These are phyloP conservation scores for Wakefieldia striispora DNA, from an alignment of 768 basidiomycete genomes.

Conservation along the genomic window DNA sequence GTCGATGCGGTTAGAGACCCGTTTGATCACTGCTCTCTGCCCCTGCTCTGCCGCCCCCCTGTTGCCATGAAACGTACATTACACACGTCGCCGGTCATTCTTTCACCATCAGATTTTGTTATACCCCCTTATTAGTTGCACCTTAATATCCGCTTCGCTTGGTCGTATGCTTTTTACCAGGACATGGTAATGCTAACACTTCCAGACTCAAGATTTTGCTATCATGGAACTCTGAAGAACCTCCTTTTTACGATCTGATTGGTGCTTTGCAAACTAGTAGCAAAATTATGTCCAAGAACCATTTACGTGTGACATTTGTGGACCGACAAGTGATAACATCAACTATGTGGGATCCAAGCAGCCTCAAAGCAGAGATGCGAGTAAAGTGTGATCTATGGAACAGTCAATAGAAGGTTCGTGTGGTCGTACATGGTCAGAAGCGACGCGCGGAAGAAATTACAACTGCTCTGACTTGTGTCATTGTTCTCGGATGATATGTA, in stretches of 20 bases:
- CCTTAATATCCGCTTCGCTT: slow-evolving; percentile 36
- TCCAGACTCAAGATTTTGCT: slow-evolving; percentile 25
- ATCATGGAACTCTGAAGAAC: slow-evolving; percentile 24
- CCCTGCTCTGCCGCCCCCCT: slow-evolving; percentile 16
- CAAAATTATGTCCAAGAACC: slow-evolving; percentile 16
- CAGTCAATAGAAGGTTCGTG: background rate
- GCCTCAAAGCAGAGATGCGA: background rate
- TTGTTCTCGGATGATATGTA: too few relatives aligned
- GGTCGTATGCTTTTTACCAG: slow-evolving; percentile 33
- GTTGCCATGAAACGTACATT: slow-evolving; percentile 26
- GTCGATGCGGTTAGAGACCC: slow-evolving; percentile 61
- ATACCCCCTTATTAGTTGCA: slow-evolving; percentile 35
- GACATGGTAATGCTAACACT: slow-evolving; percentile 29
- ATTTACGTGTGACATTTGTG: slow-evolving; percentile 7
- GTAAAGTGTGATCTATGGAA: background rate
- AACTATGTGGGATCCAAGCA: too few relatives aligned
- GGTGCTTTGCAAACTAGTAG: slow-evolving; percentile 31
- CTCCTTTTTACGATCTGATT: slow-evolving; percentile 27
- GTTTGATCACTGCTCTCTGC: slow-evolving; percentile 10
- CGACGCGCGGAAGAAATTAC: background rate
- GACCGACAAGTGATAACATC: background rate
- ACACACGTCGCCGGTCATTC: slow-evolving; percentile 34
- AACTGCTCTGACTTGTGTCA: too few relatives aligned
- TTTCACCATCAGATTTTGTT: slow-evolving; percentile 35
- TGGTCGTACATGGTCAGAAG: slow-evolving; percentile 3